A percentile compares a stretch with the other conserved stretches of the same genome.
Evolutionary conservation across 331 rosid species (phyloP).

Genomic region (Acacia pycnantha): DNA sequence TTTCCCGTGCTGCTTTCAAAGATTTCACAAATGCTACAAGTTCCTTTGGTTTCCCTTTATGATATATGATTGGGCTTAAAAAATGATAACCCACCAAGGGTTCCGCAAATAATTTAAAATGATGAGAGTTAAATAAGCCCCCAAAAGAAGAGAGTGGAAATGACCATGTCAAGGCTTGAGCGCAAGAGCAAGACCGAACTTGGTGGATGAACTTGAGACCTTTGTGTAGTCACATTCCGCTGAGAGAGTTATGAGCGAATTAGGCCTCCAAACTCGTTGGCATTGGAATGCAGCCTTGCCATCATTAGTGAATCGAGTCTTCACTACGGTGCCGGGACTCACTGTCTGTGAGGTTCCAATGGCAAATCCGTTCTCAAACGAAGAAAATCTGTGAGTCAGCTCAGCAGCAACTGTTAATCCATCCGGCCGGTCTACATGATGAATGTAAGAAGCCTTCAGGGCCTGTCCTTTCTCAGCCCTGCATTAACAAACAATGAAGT

Average conservation of each 20-base stretch:
- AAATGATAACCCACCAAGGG: conserved; percentile 32
- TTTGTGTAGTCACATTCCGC: conserved; percentile 74
- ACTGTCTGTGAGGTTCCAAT: conserved; percentile 76
- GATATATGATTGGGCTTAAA: conserved; percentile 36
- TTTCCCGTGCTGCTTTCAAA: conserved; percentile 37
- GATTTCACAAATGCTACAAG: conserved; percentile 37
- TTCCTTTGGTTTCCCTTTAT: conserved; percentile 37
- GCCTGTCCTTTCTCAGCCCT: conserved; percentile 79
- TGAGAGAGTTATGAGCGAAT: conserved; percentile 69
- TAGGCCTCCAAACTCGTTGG: conserved; percentile 95
- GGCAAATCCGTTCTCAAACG: conserved; percentile 65
- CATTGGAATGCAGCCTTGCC: conserved; percentile 76
- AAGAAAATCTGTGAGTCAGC: conserved; percentile 62
- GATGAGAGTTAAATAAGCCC: conserved; percentile 22
- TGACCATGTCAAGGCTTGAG: conserved; percentile 72
- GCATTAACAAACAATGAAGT: conserved; percentile 31
- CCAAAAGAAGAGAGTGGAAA: conserved; percentile 1
- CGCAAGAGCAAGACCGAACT: conserved; percentile 76
- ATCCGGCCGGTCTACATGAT: conserved; percentile 58
- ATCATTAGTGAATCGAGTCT: conserved; percentile 68
- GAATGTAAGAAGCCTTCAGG: conserved; percentile 84
- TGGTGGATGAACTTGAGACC: conserved; percentile 57
- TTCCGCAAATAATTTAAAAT: conserved; percentile 34
- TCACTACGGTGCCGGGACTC: conserved; percentile 60
- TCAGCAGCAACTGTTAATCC: conserved; percentile 85